Evolutionary conservation across 1,139 yeast species (phyloP).

Genomic region (Entelexis sorbosivorans): DNA sequence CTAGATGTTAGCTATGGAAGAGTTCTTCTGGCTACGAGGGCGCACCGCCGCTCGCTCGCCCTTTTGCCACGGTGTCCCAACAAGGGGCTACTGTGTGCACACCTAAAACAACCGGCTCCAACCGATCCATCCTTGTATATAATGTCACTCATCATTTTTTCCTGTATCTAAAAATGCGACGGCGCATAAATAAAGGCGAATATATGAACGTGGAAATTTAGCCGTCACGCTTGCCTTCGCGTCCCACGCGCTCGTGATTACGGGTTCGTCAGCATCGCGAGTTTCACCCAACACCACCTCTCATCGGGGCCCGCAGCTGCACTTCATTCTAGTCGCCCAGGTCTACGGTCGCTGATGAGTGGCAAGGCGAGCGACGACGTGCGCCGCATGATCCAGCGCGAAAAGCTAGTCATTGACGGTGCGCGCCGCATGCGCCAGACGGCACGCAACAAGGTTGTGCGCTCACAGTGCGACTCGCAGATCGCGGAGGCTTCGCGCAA

Average conservation of each 20-base stretch:
- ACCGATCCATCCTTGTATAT: not conserved
- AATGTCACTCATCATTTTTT: not conserved
- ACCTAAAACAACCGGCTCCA: not conserved
- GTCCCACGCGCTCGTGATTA: slow-evolving; percentile 2
- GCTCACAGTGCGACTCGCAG: slow-evolving; percentile 81
- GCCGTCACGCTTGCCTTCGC: not conserved
- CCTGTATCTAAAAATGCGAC: too few species aligned
- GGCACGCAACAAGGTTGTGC: slow-evolving; percentile 68
- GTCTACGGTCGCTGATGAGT: slow-evolving; percentile 4
- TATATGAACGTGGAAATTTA: not conserved
- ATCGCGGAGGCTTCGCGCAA: slow-evolving; percentile 86
- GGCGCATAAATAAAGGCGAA: too few species aligned
- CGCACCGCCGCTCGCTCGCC: not conserved
- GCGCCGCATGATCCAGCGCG: slow-evolving; percentile 73
- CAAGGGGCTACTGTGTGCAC: not conserved
- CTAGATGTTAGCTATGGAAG: too few species aligned
- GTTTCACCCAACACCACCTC: slow-evolving; percentile 4
- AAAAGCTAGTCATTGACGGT: slow-evolving; percentile 76
- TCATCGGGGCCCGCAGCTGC: not conserved
- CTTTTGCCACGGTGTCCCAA: not conserved
- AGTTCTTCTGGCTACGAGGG: too few species aligned
- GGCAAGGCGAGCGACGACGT: slow-evolving; percentile 21
- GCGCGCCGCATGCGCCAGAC: slow-evolving; percentile 68
- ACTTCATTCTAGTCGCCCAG: not conserved
- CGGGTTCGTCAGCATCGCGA: slow-evolving; percentile 6